phyloP scores from a whole-genome alignment of 1,139 yeast genomes.

The Zygoascus hellenicus region DNA sequence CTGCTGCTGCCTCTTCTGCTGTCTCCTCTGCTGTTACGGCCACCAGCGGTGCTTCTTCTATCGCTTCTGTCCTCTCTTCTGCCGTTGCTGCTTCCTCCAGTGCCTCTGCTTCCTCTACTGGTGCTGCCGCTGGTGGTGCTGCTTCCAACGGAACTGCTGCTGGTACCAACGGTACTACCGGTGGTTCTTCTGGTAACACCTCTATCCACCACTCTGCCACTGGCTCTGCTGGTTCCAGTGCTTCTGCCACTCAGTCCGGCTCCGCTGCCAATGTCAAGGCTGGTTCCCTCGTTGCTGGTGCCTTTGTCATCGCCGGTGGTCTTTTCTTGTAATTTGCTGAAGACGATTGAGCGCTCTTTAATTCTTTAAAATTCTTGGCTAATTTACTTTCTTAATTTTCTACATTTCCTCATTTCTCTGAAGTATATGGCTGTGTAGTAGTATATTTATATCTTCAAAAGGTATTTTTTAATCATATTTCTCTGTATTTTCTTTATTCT shows the following conservation, averaged over 20 bases:
- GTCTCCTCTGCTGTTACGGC: neutral
- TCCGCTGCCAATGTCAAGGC: constrained; percentile 1
- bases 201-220: constrained; percentile 1
- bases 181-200: neutral
- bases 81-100: constrained; percentile 3
- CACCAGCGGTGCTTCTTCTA: neutral
- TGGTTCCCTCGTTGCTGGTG: constrained; percentile 3
- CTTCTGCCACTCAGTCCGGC: neutral
- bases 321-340: neutral
- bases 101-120: constrained; percentile 5
- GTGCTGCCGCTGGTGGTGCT: neutral
- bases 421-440: too few relatives aligned
- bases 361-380: too few relatives aligned
- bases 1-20: constrained; percentile 7
- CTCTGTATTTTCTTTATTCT: too few relatives aligned
- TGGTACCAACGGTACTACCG: neutral
- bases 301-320: constrained; percentile 4
- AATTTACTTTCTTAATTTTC: too few relatives aligned
- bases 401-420: too few relatives aligned
- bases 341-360: too few relatives aligned
- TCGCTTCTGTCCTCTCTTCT: constrained; percentile 1
- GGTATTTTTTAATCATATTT: too few relatives aligned
- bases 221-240: constrained; percentile 5
- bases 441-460: too few relatives aligned
- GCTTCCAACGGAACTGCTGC: constrained; percentile 1